Base-by-base conservation (phyloP, 1,284 basidiomycete species). In the Apiotrichum montevideense region DNA sequence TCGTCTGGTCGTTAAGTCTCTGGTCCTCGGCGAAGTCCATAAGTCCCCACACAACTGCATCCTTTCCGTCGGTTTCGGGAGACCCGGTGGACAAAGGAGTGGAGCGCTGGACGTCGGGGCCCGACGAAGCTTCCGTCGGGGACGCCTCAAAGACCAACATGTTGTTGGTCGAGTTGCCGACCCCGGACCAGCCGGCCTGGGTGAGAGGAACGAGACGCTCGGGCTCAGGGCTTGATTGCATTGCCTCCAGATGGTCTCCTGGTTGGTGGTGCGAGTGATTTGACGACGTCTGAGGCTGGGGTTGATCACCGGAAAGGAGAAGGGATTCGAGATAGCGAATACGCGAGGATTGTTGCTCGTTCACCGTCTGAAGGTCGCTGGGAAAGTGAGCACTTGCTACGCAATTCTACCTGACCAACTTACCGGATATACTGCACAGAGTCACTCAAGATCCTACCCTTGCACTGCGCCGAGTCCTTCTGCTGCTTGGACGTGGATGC, bases 401-500 rank as follows among this genome's bases (percentile, higher is more conserved):
- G 14, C 11, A 34, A 15, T 21, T 21, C 1, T 13, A 1, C 42
- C 1, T 10, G 32, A 43, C 71, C 46, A 33, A 21, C 21, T 39
- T 39, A 73, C 72, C 65, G 63, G 42, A 74, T 74, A 46, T 74
- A 72, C 35, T 66, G 63, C 5, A 74, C 72, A 35, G 68, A 70
- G 54, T 72, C 66, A 11, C 61, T 65, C 33, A 74, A 59, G 32
- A 74, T 72, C 5, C 68, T 55, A 8, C 72, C 72, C 53, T 74
- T 74, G 59, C 71, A 72, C n/a, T 72, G 69, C 1, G 62, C 67
- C 4, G 68, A 62, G 42, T 74, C 72, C 58, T 72, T 72, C 39
- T 59, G 58, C 35, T 61, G 61, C 42, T 66, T 61, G 45, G 72
- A 72, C 15, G 65, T 61, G 1, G 55, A 65, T 1, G 59, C 61